Evolutionary conservation across 1,284 basidiomycete species (phyloP), one percentile per base, ranked within the genome.

Genomic region (Moesziomyces antarcticus): DNA sequence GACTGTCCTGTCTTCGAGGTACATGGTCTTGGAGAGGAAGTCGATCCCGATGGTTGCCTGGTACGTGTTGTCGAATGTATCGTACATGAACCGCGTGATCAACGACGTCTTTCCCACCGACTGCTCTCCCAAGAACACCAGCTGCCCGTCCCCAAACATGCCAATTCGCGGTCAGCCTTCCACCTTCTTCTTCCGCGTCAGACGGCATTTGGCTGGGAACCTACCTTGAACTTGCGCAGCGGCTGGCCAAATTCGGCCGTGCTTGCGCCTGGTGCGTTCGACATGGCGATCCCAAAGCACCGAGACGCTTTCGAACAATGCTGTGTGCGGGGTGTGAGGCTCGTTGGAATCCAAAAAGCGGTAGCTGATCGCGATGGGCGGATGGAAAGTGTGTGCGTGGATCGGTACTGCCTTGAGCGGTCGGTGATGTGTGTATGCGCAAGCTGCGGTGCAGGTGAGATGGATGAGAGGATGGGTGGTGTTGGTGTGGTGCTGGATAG

Each of bases 1-100:
- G 50, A 99, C 96, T 3, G 97, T 99, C 79, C 97, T 88, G 87
- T 99, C 97, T 84, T 99, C 97, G 63, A 99, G 89, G 86, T 99
- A 99, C 94, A 99, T 97, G 0, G 97, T 99, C 88, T 99, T 99
- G 86, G 93, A 96, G 85, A 99, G 87, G 85, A 99, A 99, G 87
- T 99, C 97, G 85, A 98, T 99, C 72, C 97, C 97, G 84, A 99
- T 99, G 14, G 97, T 99, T 14, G 97, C 97, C 86, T 99, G 97
- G 85, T 99, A 99, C 48, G 96, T 99, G 86, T 97, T 97, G 88
- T 99, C 97, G 85, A 99, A 99, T 0, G 97, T 98, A 86, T 99
- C 97, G 85, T 99, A 99, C 96, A 98, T 98, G 75, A 79, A 83
- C 3, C 96, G 90, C 68, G 97, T 99, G 85, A 99, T 99, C 60